A percentile compares a stretch with the other conserved stretches of the same genome.
These are phyloP conservation scores for Orobanche coerulescens DNA, from an alignment of 257 asterid species.

Conservation along the genomic window DNA sequence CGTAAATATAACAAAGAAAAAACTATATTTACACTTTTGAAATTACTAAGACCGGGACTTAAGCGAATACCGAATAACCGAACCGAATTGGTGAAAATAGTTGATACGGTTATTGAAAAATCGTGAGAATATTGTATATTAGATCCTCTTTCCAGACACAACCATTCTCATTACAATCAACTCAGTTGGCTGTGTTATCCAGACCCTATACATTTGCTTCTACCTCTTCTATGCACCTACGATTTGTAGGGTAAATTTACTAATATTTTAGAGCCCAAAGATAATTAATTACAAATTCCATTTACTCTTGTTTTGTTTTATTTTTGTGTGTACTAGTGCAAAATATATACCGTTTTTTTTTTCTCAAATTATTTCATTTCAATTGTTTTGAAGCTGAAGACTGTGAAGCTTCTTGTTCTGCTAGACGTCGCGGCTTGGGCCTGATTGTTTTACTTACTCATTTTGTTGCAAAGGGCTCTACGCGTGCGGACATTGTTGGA, in stretches of 20 bases:
- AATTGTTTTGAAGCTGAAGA: constrained; percentile 24
- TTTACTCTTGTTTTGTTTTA: too few relatives aligned
- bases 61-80: too few relatives aligned
- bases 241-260: constrained; percentile 29
- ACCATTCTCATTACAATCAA: constrained; percentile 65
- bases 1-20: constrained; percentile 35
- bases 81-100: too few relatives aligned
- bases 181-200: too few relatives aligned
- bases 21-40: constrained; percentile 50
- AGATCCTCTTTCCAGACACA: constrained; percentile 51
- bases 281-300: not conserved
- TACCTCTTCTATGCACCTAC: constrained; percentile 41
- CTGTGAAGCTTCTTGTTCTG: constrained; percentile 31
- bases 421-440: constrained; percentile 34
- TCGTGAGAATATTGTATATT: too few relatives aligned
- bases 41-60: constrained; percentile 61
- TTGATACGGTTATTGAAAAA: too few relatives aligned
- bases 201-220: too few relatives aligned
- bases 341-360: too few relatives aligned
- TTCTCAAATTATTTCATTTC: not conserved
- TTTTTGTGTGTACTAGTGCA: too few relatives aligned
- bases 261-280: too few relatives aligned
- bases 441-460: constrained; percentile 31
- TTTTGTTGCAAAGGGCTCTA: constrained; percentile 19
- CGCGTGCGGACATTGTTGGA: too few relatives aligned